Evolutionary conservation across 1,284 basidiomycete species (phyloP).

Genomic region (Marasmius tenuissimus): DNA sequence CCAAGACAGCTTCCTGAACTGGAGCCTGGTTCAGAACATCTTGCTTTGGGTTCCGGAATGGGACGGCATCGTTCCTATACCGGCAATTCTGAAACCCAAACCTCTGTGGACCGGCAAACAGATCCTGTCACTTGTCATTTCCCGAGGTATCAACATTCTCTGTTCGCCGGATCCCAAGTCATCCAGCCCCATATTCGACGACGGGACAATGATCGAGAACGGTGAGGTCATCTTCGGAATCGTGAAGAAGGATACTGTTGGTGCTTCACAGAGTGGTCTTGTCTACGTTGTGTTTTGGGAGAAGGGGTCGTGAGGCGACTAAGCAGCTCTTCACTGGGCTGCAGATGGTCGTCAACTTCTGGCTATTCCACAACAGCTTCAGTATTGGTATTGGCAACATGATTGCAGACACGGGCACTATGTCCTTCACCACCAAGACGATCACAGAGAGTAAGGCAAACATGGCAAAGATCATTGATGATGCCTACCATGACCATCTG

Average conservation of each 20-base stretch:
- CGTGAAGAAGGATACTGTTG: conserved; percentile 98
- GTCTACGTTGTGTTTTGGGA: conserved; percentile 98
- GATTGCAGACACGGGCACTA: conserved; percentile 89
- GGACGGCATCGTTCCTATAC: conserved; percentile 92
- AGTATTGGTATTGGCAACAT: conserved; percentile 99
- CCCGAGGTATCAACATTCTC: conserved; percentile 93
- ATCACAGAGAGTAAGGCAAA: conserved; percentile 83
- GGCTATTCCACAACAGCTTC: conserved; percentile 99
- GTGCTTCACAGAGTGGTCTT: conserved; percentile 88
- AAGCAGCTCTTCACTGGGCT: conserved; percentile 91
- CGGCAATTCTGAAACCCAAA: conserved; percentile 95
- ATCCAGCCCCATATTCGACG: conserved; percentile 84
- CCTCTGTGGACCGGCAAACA: conserved; percentile 99
- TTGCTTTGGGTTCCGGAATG: conserved; percentile 97
- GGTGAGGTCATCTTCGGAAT: conserved; percentile 96
- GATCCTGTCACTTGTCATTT: conserved; percentile 90
- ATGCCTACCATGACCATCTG: conserved; percentile 57
- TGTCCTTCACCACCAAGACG: conserved; percentile 83
- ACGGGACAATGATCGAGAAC: conserved; percentile 96
- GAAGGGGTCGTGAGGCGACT: conserved; percentile 93
- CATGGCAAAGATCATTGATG: conserved; percentile 69
- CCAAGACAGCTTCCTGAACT: conserved; percentile 92
- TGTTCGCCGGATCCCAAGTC: conserved; percentile 80
- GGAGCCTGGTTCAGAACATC: conserved; percentile 95
- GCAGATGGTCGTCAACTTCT: conserved; percentile 96